phyloP scores from a whole-genome alignment of 108 stramenopile genomes.

The Skeletonema menzelii region DNA sequence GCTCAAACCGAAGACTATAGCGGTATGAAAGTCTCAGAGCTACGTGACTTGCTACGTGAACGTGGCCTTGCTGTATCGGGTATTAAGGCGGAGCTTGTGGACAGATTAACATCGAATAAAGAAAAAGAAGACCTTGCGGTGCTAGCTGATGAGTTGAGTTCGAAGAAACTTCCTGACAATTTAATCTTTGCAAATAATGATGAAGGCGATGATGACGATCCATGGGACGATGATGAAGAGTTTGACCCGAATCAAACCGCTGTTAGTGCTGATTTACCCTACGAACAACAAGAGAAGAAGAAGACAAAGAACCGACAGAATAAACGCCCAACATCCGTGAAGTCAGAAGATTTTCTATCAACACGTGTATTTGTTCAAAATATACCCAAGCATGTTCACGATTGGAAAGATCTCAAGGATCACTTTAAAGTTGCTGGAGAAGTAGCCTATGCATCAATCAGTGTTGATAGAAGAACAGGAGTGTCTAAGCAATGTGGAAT shows the following conservation, averaged over 20 bases:
- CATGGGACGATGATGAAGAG: constrained; percentile 10
- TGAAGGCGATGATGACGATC: constrained; percentile 22
- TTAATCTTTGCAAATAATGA: constrained; percentile 15
- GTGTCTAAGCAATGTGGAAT: constrained; percentile 77
- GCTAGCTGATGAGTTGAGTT: constrained; percentile 2
- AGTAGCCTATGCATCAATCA: constrained; percentile 84
- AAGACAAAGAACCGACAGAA: constrained; percentile 2
- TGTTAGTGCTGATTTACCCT: background rate
- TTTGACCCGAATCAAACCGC: constrained; percentile 26
- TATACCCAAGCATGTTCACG: constrained; percentile 52
- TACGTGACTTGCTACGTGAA: constrained; percentile 36
- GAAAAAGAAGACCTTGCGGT: background rate
- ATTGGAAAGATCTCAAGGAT: constrained; percentile 83
- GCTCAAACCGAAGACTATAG: constrained; percentile 4
- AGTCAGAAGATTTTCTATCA: constrained; percentile 61
- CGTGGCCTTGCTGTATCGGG: constrained; percentile 47
- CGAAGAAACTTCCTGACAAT: constrained; percentile 8
- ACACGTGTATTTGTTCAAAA: constrained; percentile 85
- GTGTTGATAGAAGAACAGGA: constrained; percentile 62
- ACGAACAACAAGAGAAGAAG: background rate
- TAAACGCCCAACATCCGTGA: constrained; percentile 1
- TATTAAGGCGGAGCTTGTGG: constrained; percentile 29
- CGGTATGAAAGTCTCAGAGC: constrained; percentile 37
- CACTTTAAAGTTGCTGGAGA: constrained; percentile 75
- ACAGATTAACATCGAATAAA: background rate